These are phyloP conservation scores for Blastomyces parvus DNA, from an alignment of 2,329 filamentous ascomycete genomes.

Conservation along the genomic window DNA sequence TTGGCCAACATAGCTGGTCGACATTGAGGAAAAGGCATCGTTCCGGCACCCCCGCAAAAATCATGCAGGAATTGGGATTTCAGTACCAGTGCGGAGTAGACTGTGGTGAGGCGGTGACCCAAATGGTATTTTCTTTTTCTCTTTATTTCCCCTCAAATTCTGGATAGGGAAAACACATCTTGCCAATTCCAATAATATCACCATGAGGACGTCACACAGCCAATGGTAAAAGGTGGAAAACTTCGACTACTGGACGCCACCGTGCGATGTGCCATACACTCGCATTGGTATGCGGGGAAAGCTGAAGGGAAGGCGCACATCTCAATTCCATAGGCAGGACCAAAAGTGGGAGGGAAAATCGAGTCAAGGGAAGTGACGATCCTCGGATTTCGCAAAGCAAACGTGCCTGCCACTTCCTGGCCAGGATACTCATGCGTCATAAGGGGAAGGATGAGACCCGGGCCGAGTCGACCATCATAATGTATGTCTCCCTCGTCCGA, in stretches of 20 bases:
- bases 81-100: background rate
- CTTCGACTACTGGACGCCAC: background rate
- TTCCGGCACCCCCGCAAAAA: background rate
- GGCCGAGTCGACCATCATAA: too few species aligned
- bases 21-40: background rate
- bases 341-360: background rate
- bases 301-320: background rate
- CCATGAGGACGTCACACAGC: background rate
- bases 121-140: background rate
- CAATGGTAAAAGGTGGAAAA: background rate
- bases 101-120: background rate
- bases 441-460: too few species aligned
- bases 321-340: background rate
- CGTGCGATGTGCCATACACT: background rate
- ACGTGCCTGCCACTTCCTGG: too few species aligned
- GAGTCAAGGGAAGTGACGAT: background rate
- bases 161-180: background rate
- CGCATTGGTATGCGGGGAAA: background rate
- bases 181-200: background rate
- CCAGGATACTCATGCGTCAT: too few species aligned
- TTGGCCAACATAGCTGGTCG: background rate
- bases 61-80: background rate
- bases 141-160: background rate
- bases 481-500: too few species aligned
- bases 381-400: background rate